Percentiles rank a stretch among this genome's conserved stretches.
Conservation (phyloP, 768 basidiomycete species). For the Lyophyllum semitale region DNA sequence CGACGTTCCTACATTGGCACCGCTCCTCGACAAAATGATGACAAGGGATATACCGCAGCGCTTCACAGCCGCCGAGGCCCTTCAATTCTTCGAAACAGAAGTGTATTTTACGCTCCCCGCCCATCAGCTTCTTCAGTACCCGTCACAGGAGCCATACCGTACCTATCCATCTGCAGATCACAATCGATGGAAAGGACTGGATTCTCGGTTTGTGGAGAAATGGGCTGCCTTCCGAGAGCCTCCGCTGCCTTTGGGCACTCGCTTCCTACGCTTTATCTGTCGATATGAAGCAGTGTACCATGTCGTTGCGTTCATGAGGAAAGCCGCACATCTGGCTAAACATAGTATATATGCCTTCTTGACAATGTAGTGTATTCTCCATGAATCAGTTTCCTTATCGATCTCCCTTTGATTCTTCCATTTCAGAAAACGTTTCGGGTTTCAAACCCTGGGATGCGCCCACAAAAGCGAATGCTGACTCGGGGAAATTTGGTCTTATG, state of each 20-base stretch:
- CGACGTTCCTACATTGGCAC: conserved; percentile 25
- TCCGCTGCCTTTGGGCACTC: background rate
- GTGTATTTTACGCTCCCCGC: background rate
- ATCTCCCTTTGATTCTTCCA: too few species aligned
- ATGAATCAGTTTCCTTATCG: too few species aligned
- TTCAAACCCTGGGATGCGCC: too few species aligned
- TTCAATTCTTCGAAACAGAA: conserved; percentile 24
- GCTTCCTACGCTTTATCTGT: background rate
- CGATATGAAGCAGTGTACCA: background rate
- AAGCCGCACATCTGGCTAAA: too few species aligned
- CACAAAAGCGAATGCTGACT: too few species aligned
- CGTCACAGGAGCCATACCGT: background rate
- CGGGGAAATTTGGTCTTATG: too few species aligned
- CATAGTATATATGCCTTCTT: too few species aligned
- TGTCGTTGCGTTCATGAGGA: too few species aligned
- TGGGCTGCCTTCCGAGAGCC: conserved; percentile 22
- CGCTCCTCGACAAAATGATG: conserved; percentile 28
- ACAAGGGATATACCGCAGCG: conserved; percentile 20
- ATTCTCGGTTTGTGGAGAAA: conserved; percentile 13
- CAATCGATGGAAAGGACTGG: conserved; percentile 21
- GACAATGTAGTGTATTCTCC: too few species aligned
- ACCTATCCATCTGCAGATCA: conserved; percentile 7
- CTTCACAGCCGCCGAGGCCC: conserved; percentile 27
- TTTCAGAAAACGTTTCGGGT: too few species aligned
- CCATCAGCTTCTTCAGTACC: background rate